phyloP scores from a whole-genome alignment of 164 flowering plant species.

The Paratinospora sagittata region DNA sequence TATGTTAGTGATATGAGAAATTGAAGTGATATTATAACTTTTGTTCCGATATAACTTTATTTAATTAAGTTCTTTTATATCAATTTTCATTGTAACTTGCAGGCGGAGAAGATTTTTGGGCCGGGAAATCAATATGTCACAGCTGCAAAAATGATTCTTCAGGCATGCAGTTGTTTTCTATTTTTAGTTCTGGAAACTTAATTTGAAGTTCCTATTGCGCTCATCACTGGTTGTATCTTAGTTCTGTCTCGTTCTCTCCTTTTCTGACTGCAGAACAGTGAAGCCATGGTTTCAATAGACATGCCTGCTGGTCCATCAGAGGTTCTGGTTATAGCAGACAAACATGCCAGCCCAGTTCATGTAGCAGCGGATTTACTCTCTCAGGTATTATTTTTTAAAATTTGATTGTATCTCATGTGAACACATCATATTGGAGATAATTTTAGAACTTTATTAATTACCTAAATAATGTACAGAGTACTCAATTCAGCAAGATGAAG shows the following conservation, averaged over 20 bases:
- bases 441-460: too few relatives aligned
- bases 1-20: too few relatives aligned
- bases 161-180: conserved; percentile 40
- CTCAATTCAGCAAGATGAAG: too few relatives aligned
- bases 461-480: too few relatives aligned
- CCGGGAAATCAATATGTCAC: conserved; percentile 99
- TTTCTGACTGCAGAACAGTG: conserved; percentile 69
- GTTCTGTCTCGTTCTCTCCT: not conserved
- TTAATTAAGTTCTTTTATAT: too few relatives aligned
- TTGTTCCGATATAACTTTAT: too few relatives aligned
- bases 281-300: conserved; percentile 97
- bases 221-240: not conserved
- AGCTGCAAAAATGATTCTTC: conserved; percentile 99
- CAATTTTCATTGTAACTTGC: conserved; percentile 19
- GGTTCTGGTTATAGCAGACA: conserved; percentile 94
- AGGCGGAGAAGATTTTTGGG: conserved; percentile 96
- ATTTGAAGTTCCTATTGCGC: not conserved
- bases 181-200: not conserved
- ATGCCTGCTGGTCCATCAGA: conserved; percentile 99
- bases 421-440: too few relatives aligned
- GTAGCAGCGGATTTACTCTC: conserved; percentile 92
- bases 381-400: too few relatives aligned
- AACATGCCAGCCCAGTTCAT: conserved; percentile 79
- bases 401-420: too few relatives aligned
- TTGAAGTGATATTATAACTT: too few relatives aligned